Conservation (phyloP, 257 asterid genomes). For the Solanum virginianum region DNA sequence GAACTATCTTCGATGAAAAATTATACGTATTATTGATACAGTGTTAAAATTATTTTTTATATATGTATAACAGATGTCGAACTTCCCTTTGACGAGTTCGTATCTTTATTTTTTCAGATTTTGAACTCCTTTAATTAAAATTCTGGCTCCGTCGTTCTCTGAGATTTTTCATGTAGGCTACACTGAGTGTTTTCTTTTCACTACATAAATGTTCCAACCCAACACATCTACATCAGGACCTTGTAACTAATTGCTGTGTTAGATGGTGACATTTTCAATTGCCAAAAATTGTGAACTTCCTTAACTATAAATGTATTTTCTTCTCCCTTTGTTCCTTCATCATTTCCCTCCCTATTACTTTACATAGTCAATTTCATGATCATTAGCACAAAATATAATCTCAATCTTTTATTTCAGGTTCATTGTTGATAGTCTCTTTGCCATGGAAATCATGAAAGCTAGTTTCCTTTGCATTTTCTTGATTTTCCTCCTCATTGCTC, state of each 20-base stretch:
- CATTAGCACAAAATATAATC: neutral
- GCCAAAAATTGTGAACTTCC: neutral
- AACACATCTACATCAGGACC: slow-evolving; percentile 1
- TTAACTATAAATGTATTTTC: neutral
- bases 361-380: neutral
- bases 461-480: slow-evolving; percentile 1
- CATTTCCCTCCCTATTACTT: neutral
- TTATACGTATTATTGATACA: too few relatives aligned
- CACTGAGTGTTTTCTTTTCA: neutral
- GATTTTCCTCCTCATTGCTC: slow-evolving; percentile 5
- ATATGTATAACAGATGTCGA: too few relatives aligned
- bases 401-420: neutral
- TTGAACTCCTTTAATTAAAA: too few relatives aligned
- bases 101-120: too few relatives aligned
- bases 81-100: too few relatives aligned
- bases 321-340: neutral
- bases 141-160: too few relatives aligned
- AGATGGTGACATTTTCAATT: neutral
- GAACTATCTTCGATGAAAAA: too few relatives aligned
- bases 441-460: slow-evolving; percentile 20
- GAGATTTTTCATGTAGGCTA: neutral
- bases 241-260: neutral
- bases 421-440: neutral
- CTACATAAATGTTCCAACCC: slow-evolving; percentile 5
- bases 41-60: too few relatives aligned